Evolutionary conservation across 2,329 filamentous ascomycete genomes (phyloP), one percentile per base, ranked within the genome.

Genomic region (Alternaria metachromatica): DNA sequence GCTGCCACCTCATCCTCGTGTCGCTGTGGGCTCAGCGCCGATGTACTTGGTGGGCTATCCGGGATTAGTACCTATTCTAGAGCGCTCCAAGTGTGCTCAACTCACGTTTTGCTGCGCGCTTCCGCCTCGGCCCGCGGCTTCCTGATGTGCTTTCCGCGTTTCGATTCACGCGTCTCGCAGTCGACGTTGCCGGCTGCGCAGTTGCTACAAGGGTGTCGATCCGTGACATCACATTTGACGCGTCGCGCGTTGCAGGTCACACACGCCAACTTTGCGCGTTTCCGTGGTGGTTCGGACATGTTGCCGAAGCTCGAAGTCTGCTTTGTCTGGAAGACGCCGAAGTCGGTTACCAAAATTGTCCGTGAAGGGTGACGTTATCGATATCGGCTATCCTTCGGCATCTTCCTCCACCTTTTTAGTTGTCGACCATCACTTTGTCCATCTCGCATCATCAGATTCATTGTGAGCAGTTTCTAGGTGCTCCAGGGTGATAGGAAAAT

Each of bases 221-320:
- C 80, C 12, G 81, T 76, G n/a, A 83, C 82, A 73, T 84, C 80
- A 65, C 82, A 84, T 56, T 81, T 81, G 37, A 84, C 82, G 33
- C 82, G 78, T 30, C 81, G 80, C n/a, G 80, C 72, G 61, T 84
- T 83, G 64, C 82, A 84, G 23, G 79, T 78, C 41, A 79, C 73
- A 63, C 82, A 84, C 8, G 82, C 82, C 61, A 81, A 74, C 62
- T 80, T 82, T 28, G 82, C 82, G 48, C 82, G 78, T 50, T 74
- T 76, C 30, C 70, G 64, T 44, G 70, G 70, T 37, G 66, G 72
- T 56, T 69, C 66, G 46, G 63, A 64, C 66, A 68, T 68, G 48
- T 58, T 49, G 62, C 68, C 62, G 63, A 50, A 60, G 51, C 50
- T 48, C 54, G 62, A 63, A 18, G 53, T 56, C 37, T 56, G 59